Evolutionary conservation across 169 alveolate genomes (phyloP).

Genomic region (Eimeria zaria): DNA sequence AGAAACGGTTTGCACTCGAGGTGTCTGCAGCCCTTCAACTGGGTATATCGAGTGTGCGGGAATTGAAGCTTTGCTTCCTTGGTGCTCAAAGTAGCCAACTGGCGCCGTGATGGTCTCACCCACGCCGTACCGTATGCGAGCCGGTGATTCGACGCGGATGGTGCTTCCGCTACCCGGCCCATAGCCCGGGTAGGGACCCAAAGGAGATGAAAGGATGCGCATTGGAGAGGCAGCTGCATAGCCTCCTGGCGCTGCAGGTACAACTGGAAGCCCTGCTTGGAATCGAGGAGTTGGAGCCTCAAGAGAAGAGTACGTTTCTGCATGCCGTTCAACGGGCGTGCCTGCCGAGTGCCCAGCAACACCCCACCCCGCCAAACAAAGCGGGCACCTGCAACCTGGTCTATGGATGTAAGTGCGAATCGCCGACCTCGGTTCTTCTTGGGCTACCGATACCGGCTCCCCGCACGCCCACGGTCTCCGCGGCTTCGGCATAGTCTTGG

Average conservation of each 20-base stretch:
- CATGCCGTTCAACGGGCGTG: slow-evolving; percentile 15
- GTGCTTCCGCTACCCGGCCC: slow-evolving; percentile 12
- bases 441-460: slow-evolving; percentile 40
- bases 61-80: not conserved
- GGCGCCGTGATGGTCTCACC: slow-evolving; percentile 28
- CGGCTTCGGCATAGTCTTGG: slow-evolving; percentile 61
- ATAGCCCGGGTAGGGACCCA: slow-evolving; percentile 58
- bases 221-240: slow-evolving; percentile 53
- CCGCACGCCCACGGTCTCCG: slow-evolving; percentile 78
- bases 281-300: slow-evolving; percentile 42
- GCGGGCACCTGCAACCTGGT: slow-evolving; percentile 72
- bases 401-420: slow-evolving; percentile 50
- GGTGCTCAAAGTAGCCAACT: not conserved
- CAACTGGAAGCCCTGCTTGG: slow-evolving; percentile 76
- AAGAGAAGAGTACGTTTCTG: slow-evolving; percentile 4
- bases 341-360: not conserved
- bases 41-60: slow-evolving; percentile 31
- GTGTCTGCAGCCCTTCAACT: slow-evolving; percentile 27
- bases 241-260: slow-evolving; percentile 31
- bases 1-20: slow-evolving; percentile 51
- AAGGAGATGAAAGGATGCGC: slow-evolving; percentile 60
- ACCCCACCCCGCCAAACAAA: slow-evolving; percentile 39
- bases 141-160: not conserved
- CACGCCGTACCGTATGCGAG: not conserved
- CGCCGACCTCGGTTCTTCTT: slow-evolving; percentile 40